phyloP scores from a whole-genome alignment of 2,329 filamentous ascomycete species.

The Cladophialophora yegresii region DNA sequence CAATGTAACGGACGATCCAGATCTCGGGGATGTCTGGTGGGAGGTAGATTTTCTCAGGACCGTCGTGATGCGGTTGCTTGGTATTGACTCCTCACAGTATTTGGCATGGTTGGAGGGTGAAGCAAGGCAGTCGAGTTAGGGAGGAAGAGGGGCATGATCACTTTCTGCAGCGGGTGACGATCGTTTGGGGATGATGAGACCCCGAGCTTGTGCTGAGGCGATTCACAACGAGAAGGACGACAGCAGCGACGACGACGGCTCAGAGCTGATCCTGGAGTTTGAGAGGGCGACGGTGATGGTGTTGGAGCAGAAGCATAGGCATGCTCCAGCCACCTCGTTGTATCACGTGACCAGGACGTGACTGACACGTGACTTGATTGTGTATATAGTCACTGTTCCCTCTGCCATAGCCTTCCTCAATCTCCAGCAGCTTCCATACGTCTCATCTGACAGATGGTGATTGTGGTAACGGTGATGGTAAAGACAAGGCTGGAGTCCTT shows the following conservation, averaged over 20 bases:
- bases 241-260: neutral
- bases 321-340: too few relatives aligned
- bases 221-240: neutral
- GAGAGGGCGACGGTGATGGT: neutral
- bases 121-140: neutral
- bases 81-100: neutral
- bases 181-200: neutral
- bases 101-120: neutral
- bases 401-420: too few relatives aligned
- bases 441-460: too few relatives aligned
- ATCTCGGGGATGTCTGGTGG: neutral
- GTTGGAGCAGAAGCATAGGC: too few relatives aligned
- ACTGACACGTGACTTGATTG: too few relatives aligned
- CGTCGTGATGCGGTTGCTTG: neutral
- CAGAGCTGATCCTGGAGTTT: neutral
- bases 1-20: neutral
- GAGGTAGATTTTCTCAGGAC: neutral
- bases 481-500: neutral
- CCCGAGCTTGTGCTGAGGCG: neutral
- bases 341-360: too few relatives aligned
- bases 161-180: neutral
- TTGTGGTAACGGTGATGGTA: neutral
- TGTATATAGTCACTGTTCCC: too few relatives aligned
- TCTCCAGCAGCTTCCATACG: too few relatives aligned
- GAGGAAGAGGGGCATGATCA: neutral